Base-by-base conservation (phyloP, 2,329 filamentous ascomycete genomes). In the Clarireedia sp. region DNA sequence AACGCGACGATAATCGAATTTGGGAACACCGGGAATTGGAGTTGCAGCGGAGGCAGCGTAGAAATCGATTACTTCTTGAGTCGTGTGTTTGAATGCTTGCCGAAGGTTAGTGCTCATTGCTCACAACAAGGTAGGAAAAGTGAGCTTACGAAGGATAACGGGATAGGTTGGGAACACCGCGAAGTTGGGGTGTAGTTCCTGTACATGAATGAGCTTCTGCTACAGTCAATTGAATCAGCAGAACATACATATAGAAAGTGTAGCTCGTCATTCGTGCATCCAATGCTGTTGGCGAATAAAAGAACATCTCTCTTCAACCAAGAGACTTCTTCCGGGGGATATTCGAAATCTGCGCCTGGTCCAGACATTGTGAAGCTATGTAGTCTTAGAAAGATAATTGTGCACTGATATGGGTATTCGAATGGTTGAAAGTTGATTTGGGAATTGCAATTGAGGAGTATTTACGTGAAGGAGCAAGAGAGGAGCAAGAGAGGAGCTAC, bases 121-220 rank as follows among this genome's bases (percentile, higher is more conserved):
- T 29, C 19, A 23, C 41, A 23, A 21, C 12, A 23, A 16, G 0
- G 19, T 26, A 6, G 19, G 48, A 37, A 23, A 38, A 48, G 23
- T 26, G 3, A 36, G 38, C 62, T 61, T 60, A 65, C 59, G 61
- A 29, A 65, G 56, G 21, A 64, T 58, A 44, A 63, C 60, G 5
- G 64, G 60, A 66, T 65, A 72, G 44, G 90, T 95, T 17, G 91
- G 91, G 72, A 96, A 96, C 65, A 89, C 87, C 59, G 86, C 74
- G 70, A 96, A 96, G 57, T 87, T 79, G 46, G 90, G 89, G 70
- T 96, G 86, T 51, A 95, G 81, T 74, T 96, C 91, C 89, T 92
- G 21, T 17, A 44, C 14, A 55, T 49, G 0, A 48, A 33, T 52
- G 24, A 47, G 6, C 21, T 41, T 46, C n/a, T 54, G 33, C 3